Conservation (phyloP, 2,329 filamentous ascomycete species). For the Verticillium nonalfalfae region DNA sequence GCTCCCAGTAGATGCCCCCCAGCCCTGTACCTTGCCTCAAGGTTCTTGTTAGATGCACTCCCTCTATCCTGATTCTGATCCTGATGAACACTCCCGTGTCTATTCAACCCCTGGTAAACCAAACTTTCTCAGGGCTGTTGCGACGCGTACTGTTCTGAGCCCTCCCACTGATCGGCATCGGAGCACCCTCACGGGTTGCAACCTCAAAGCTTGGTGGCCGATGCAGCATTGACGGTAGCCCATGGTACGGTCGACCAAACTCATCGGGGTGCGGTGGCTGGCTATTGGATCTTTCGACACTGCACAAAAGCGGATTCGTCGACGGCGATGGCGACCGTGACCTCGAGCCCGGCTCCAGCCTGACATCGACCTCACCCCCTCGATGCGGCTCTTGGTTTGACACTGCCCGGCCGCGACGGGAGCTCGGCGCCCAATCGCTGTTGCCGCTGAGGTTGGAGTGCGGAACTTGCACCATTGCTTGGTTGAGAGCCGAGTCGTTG, state of each 20-base stretch:
- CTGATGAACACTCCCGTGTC: neutral
- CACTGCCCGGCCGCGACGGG: neutral
- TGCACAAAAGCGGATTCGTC: neutral
- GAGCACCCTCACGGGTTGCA: neutral
- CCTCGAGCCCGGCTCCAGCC: conserved; percentile 4
- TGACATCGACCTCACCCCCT: conserved; percentile 5
- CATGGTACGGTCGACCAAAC: neutral
- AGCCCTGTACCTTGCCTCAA: too few relatives aligned
- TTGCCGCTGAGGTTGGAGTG: neutral
- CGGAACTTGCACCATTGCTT: neutral
- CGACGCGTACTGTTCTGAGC: neutral
- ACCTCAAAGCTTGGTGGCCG: neutral
- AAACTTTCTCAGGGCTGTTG: neutral
- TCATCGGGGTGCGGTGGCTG: neutral
- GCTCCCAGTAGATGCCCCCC: neutral
- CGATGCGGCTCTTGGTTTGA: conserved; percentile 3
- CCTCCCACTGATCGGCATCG: neutral
- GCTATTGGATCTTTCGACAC: neutral
- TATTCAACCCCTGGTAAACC: neutral
- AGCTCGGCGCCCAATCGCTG: neutral
- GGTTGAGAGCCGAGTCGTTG: neutral
- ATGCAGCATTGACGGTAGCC: neutral
- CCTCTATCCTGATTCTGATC: too few relatives aligned
- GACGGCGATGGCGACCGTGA: conserved; percentile 2
- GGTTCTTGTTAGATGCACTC: too few relatives aligned